Evolutionary conservation across 192 early-diverging fungal genomes (phyloP).

Genomic region (Gorgonomyces haynaldii): DNA sequence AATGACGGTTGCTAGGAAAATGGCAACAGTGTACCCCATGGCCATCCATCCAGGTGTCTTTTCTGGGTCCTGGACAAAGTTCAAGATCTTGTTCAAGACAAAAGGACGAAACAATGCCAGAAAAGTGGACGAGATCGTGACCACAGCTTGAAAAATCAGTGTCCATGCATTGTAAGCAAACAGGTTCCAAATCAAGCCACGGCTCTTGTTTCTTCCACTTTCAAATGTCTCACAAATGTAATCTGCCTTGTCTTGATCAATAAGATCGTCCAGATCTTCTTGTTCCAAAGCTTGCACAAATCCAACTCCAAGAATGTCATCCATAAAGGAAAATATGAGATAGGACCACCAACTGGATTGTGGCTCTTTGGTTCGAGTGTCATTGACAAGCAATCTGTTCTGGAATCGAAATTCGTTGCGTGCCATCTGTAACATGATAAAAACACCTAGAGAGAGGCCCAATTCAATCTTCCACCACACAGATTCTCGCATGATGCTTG

Average conservation of each 20-base stretch:
- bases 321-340: slow-evolving; percentile 44
- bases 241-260: slow-evolving; percentile 4
- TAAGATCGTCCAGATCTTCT: slow-evolving; percentile 46
- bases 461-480: too few species aligned
- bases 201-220: neutral
- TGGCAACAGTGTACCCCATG: slow-evolving; percentile 5
- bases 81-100: slow-evolving; percentile 28
- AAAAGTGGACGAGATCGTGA: neutral
- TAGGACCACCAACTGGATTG: neutral
- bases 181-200: neutral
- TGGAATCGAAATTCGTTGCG: neutral
- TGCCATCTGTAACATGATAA: too few species aligned
- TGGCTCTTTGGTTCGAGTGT: neutral
- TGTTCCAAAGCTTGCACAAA: slow-evolving; percentile 40
- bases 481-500: too few species aligned
- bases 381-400: neutral
- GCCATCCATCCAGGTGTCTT: too few species aligned
- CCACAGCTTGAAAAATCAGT: neutral
- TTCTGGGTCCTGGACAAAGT: slow-evolving; percentile 13
- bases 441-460: too few species aligned
- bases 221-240: too few species aligned
- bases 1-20: slow-evolving; percentile 14
- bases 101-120: slow-evolving; percentile 4
- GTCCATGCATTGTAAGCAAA: neutral
- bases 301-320: slow-evolving; percentile 44